These are phyloP conservation scores for Teratosphaeria pseudoeucalypti DNA, from an alignment of 2,329 filamentous ascomycete genomes.

Conservation along the genomic window DNA sequence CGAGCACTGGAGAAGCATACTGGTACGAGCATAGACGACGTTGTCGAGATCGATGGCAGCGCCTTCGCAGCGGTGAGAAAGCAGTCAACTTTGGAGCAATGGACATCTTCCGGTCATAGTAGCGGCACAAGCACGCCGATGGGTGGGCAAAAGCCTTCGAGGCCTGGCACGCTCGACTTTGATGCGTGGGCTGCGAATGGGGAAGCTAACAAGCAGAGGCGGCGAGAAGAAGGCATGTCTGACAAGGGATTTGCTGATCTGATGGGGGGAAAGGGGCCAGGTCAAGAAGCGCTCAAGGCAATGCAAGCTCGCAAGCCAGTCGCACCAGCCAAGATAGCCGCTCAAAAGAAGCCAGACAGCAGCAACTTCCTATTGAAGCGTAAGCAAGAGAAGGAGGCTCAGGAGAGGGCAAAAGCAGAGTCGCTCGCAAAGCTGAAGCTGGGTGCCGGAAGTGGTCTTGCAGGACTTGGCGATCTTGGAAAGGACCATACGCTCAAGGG, in stretches of 20 bases:
- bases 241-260: conserved; percentile 9
- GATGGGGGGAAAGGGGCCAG: conserved; percentile 7
- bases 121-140: conserved; percentile 14
- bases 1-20: conserved; percentile 47
- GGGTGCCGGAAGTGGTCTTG: conserved; percentile 69
- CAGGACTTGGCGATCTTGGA: conserved; percentile 60
- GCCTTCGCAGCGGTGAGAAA: conserved; percentile 19
- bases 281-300: conserved; percentile 11
- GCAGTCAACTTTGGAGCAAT: conserved; percentile 32
- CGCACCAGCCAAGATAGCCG: background rate
- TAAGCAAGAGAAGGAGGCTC: conserved; percentile 61
- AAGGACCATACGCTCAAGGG: conserved; percentile 68
- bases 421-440: conserved; percentile 22
- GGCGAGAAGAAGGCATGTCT: conserved; percentile 1
- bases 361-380: conserved; percentile 62
- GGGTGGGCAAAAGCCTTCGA: conserved; percentile 8
- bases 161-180: conserved; percentile 24
- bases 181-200: conserved; percentile 18
- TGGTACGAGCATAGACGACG: conserved; percentile 22
- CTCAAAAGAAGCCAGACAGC: conserved; percentile 30
- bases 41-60: conserved; percentile 5
- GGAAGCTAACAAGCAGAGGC: conserved; percentile 1
- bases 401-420: conserved; percentile 46
- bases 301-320: conserved; percentile 2
- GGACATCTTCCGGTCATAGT: conserved; percentile 25